Evolutionary conservation across 257 asterid genomes (phyloP).

Genomic region (Jacaranda mimosifolia): DNA sequence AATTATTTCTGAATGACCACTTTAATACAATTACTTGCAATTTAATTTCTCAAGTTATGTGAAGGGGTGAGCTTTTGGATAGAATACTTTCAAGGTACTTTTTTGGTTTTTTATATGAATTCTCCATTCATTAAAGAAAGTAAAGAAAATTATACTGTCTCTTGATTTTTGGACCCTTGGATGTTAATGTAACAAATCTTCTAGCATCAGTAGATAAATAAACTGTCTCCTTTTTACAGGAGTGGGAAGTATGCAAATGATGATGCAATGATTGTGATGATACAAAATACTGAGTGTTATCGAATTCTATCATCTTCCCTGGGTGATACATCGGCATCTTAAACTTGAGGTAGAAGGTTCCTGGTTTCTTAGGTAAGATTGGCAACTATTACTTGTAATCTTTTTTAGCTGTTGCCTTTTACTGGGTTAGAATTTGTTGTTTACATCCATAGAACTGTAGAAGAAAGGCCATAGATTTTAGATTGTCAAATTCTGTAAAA

Average conservation of each 20-base stretch:
- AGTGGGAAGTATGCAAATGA: conserved; percentile 90
- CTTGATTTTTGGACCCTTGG: background rate
- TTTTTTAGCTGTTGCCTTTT: conserved; percentile 43
- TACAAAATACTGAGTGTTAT: conserved; percentile 78
- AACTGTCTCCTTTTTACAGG: conserved; percentile 45
- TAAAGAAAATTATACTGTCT: background rate
- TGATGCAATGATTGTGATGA: conserved; percentile 81
- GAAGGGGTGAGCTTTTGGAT: conserved; percentile 96
- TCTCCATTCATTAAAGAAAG: background rate
- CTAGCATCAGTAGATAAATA: conserved; percentile 10
- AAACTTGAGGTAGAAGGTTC: conserved; percentile 80
- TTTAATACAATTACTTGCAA: conserved; percentile 4
- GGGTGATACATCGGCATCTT: conserved; percentile 95
- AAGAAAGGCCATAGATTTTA: conserved; percentile 96
- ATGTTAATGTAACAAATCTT: background rate
- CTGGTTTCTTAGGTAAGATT: background rate
- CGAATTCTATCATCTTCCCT: conserved; percentile 90
- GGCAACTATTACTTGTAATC: background rate
- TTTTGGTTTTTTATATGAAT: background rate
- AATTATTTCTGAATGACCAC: background rate
- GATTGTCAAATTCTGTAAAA: conserved; percentile 91
- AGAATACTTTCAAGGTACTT: conserved; percentile 84
- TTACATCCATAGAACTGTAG: conserved; percentile 75
- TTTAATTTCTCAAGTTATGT: conserved; percentile 71
- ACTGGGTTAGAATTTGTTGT: conserved; percentile 88